A percentile compares a stretch with the other conserved stretches of the same genome.
Conservation (phyloP, 2,329 filamentous ascomycete species). For the Fusarium chlamydosporum region DNA sequence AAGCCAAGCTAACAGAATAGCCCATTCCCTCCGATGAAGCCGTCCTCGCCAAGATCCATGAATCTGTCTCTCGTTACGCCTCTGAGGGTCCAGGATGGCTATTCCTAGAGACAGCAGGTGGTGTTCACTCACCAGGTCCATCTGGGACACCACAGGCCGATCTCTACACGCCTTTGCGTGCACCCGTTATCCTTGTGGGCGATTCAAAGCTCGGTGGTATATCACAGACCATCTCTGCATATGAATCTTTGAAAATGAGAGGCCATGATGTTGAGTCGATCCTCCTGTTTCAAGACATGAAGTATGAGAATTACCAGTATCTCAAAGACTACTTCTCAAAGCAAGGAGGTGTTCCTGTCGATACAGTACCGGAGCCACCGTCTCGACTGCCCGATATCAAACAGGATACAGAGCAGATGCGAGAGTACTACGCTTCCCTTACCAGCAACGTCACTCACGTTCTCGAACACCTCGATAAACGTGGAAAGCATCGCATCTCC, state of each 20-base stretch:
- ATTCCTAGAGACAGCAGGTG: constrained; percentile 85
- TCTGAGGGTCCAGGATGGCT: constrained; percentile 69
- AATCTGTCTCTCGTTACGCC: constrained; percentile 55
- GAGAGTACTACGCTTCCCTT: constrained; percentile 71
- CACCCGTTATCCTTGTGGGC: constrained; percentile 80
- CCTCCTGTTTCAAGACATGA: constrained; percentile 75
- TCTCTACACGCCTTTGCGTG: constrained; percentile 79
- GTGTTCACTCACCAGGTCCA: constrained; percentile 83
- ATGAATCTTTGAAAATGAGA: constrained; percentile 81
- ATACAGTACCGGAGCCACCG: constrained; percentile 73
- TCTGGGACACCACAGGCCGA: constrained; percentile 84
- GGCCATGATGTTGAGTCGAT: constrained; percentile 83
- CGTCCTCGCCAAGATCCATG: constrained; percentile 64
- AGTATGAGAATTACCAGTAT: constrained; percentile 78
- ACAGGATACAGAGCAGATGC: constrained; percentile 71
- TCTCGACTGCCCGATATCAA: constrained; percentile 55
- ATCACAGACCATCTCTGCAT: constrained; percentile 83
- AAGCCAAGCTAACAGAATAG: constrained; percentile 52
- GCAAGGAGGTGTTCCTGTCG: constrained; percentile 69
- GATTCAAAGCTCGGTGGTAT: constrained; percentile 85
- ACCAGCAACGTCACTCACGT: constrained; percentile 61
- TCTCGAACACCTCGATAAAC: constrained; percentile 65
- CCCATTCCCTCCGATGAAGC: constrained; percentile 64
- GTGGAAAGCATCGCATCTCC: constrained; percentile 69
- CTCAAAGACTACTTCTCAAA: constrained; percentile 76